These are phyloP conservation scores for Cercospora berteroae DNA, from an alignment of 2,329 filamentous ascomycete genomes.

Conservation along the genomic window DNA sequence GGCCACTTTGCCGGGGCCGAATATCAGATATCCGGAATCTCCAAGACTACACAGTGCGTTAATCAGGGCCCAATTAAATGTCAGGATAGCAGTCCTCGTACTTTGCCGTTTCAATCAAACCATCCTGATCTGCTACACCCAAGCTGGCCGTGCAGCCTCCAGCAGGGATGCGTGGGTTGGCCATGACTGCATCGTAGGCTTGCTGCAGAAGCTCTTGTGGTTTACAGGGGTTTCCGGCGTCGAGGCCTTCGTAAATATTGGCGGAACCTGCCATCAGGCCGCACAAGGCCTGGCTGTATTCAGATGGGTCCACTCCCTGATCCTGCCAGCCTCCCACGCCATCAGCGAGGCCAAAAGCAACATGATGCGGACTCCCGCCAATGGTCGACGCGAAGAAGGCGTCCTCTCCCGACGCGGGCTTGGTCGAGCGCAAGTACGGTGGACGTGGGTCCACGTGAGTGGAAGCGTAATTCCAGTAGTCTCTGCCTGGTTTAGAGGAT, in stretches of 20 bases:
- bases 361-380: constrained; percentile 62
- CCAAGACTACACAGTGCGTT: constrained; percentile 57
- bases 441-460: constrained; percentile 42
- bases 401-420: constrained; percentile 82
- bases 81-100: constrained; percentile 31
- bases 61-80: constrained; percentile 1
- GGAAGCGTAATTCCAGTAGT: constrained; percentile 38
- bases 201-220: constrained; percentile 73
- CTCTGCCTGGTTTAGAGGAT: constrained; percentile 53
- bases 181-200: constrained; percentile 78
- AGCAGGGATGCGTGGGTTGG: constrained; percentile 69
- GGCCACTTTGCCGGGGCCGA: constrained; percentile 82
- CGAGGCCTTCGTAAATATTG: constrained; percentile 43
- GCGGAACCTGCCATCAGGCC: constrained; percentile 73
- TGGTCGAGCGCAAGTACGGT: constrained; percentile 47
- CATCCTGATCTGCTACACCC: constrained; percentile 70
- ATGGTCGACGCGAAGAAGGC: constrained; percentile 86
- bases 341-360: constrained; percentile 88
- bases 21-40: constrained; percentile 87
- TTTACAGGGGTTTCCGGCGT: constrained; percentile 26
- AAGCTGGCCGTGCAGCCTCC: constrained; percentile 92
- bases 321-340: constrained; percentile 95
- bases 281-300: constrained; percentile 92
- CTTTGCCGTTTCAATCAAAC: constrained; percentile 83
- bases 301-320: constrained; percentile 86